Base-by-base conservation (phyloP, 805 yeast genomes). In the Saitoella complicata region DNA sequence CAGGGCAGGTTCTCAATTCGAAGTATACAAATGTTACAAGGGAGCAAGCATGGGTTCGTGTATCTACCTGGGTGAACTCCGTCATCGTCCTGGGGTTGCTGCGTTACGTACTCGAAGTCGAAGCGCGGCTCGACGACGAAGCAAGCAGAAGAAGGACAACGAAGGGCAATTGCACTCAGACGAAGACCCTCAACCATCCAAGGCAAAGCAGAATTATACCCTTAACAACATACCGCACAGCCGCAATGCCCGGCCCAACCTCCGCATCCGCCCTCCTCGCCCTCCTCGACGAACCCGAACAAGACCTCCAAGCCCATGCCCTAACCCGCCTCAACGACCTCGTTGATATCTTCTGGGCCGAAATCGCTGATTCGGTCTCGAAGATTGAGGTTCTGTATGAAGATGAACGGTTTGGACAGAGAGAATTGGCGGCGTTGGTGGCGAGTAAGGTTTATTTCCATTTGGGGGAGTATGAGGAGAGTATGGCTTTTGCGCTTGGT, bases 341-440 rank as follows among this genome's bases (percentile, higher is more conserved):
- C 42, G 95, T 85, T 43, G 94, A 86, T 65, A 87, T 84, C 62
- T 71, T 85, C 47, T 91, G 98, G 98, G 85, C 98, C 2, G 97
- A 91, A 67, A 82, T 91, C 46, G 94, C 98, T 46, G 91, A 91
- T 64, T 78, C 73, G 57, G 75, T 91, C 49, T 69, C 83, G 31
- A 86, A 82, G 45, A 81, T 91, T 56, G 98, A 91, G 65, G 94
- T 85, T 51, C 68, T 91, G 45, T 86, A 79, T 56, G 97, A 91
- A 64, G 94, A 88, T 60, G 71, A 73, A 47, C 62, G 70, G 29
- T 91, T 88, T 62, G 76, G 76, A 45, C 76, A 80, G 49, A 74
- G 93, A 53, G 65, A 74, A 40, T 70, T 88, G 57, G 97, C 97
- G 6, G 97, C 98, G 1, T 69, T 91, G 48, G 73, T 91, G 48